These are phyloP conservation scores for Suillus fuscotomentosus DNA, from an alignment of 768 basidiomycete genomes.

Conservation along the genomic window DNA sequence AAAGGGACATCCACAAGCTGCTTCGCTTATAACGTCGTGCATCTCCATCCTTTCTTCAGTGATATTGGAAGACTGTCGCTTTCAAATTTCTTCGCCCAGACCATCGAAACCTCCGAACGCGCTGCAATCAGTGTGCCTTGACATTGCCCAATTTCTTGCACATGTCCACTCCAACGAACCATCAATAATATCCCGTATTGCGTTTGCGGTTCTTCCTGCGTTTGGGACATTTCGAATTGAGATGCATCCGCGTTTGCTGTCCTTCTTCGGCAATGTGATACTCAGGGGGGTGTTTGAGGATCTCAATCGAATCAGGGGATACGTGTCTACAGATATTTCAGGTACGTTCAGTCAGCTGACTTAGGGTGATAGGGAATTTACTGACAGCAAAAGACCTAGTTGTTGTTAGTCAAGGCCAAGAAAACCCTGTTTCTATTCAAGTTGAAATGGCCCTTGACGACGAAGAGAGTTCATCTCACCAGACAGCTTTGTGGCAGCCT, in stretches of 20 bases:
- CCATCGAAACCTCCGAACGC: slow-evolving; percentile 71
- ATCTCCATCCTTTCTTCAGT: slow-evolving; percentile 62
- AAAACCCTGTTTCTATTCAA: slow-evolving; percentile 55
- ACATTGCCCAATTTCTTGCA: slow-evolving; percentile 68
- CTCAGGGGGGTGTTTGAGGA: slow-evolving; percentile 53
- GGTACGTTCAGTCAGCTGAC: slow-evolving; percentile 1
- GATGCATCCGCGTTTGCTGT: slow-evolving; percentile 62
- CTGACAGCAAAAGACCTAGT: neutral
- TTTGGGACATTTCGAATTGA: slow-evolving; percentile 63
- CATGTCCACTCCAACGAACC: slow-evolving; percentile 52
- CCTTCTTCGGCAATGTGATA: slow-evolving; percentile 66
- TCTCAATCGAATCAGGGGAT: slow-evolving; percentile 38
- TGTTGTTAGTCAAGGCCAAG: slow-evolving; percentile 10
- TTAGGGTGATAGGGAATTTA: neutral
- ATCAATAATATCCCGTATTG: slow-evolving; percentile 55
- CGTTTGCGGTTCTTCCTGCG: slow-evolving; percentile 70
- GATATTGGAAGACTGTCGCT: slow-evolving; percentile 71
- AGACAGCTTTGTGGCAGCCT: slow-evolving; percentile 22
- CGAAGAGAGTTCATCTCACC: neutral
- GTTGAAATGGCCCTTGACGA: slow-evolving; percentile 49
- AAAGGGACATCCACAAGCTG: slow-evolving; percentile 33
- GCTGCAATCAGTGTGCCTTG: slow-evolving; percentile 69
- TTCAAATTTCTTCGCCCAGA: slow-evolving; percentile 53
- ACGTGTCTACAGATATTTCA: neutral
- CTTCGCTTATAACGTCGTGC: slow-evolving; percentile 58